These are phyloP conservation scores for Balakata baccata DNA, from an alignment of 345 rosid genomes.

Conservation along the genomic window DNA sequence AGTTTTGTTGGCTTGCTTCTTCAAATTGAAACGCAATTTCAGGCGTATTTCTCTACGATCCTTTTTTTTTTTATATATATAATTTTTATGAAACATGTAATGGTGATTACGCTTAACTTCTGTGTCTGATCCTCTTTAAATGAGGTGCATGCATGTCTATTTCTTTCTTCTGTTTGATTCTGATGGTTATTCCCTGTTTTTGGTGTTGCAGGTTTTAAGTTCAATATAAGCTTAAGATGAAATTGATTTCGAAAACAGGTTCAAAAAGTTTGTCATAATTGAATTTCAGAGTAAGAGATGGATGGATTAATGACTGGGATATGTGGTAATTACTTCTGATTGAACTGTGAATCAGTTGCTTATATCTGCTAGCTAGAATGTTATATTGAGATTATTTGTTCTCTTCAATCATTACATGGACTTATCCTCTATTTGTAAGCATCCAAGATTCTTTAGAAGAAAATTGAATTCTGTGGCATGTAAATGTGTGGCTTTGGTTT, in stretches of 20 bases:
- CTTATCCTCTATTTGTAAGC: slow-evolving; percentile 8
- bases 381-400: neutral
- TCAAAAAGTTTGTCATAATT: neutral
- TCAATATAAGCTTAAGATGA: neutral
- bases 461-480: slow-evolving; percentile 44
- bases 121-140: neutral
- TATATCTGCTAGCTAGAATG: neutral
- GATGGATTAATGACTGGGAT: neutral
- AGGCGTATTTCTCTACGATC: neutral
- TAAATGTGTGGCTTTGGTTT: slow-evolving; percentile 53
- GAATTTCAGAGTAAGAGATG: neutral
- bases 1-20: neutral
- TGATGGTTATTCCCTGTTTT: slow-evolving; percentile 1
- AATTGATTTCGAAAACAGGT: neutral
- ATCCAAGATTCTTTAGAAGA: slow-evolving; percentile 10
- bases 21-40: neutral
- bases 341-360: neutral
- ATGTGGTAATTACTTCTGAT: neutral
- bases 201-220: neutral
- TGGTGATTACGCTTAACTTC: neutral
- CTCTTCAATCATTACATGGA: slow-evolving; percentile 7
- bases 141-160: neutral
- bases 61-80: no score
- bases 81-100: neutral
- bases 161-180: neutral